Base-by-base conservation (phyloP, 2,329 filamentous ascomycete species). In the Lojkania enalia region DNA sequence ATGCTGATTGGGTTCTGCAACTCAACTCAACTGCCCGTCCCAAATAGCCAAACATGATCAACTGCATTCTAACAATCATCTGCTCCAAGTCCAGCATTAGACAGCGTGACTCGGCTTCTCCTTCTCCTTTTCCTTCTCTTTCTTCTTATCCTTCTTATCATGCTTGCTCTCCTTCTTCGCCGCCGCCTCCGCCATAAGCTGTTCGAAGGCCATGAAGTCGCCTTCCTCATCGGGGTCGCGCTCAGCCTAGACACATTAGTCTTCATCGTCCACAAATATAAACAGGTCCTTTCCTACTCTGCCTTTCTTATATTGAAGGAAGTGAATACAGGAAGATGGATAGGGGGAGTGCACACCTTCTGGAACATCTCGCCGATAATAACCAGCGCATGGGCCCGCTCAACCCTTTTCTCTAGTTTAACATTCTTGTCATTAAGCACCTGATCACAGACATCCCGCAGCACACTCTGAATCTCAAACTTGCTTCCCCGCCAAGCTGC, bases 201-300 rank as follows among this genome's bases (percentile, higher is more conserved):
- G 90, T 71, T 99, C 94, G 59, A 99, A 99, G 13, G 92, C 91
- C 83, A 99, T 95, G 73, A 95, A 97, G 63, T 97, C 94, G 54
- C 94, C 92, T 72, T 99, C 94, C 75, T 99, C 94, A 54, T 99
- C 94, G 31, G 92, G 87, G 42, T 92, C 87, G 51, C 94, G 85
- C 69, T 87, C 81, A 30, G 92, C 89, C 91, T 96, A 3, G 16
- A 42, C 11, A 5, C 2, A 25, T 53, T 44, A 55, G 51, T 39
- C 18, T 2, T 35, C n/a, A n/a, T n/a, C n/a, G n/a, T n/a, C n/a
- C n/a, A n/a, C 12, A 16, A 14, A 19, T 47, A n/a, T n/a, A n/a
- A n/a, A n/a, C n/a, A n/a, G n/a, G n/a, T n/a, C n/a, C n/a, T n/a
- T n/a, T n/a, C n/a, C n/a, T n/a, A n/a, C n/a, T n/a, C n/a, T n/a